Conservation (phyloP, 2,329 filamentous ascomycete genomes). For the Pseudocercospora crystallina region DNA sequence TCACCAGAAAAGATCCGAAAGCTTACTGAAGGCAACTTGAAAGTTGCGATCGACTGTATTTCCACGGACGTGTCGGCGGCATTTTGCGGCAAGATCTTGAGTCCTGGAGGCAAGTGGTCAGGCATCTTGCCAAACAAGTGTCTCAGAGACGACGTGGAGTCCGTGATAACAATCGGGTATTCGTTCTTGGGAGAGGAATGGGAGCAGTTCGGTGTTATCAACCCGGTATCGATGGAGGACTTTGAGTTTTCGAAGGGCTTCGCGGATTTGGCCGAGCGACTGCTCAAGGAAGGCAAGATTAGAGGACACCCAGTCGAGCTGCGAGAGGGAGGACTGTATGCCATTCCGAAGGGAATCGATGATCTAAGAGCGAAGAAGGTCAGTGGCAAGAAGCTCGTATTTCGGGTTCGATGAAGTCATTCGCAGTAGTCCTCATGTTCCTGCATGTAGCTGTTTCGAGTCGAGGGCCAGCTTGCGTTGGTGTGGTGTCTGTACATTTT, state of each 20-base stretch:
- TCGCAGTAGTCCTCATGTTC: slow-evolving; percentile 1
- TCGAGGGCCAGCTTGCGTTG: no score
- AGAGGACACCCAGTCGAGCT: slow-evolving; percentile 4
- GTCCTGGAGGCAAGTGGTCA: slow-evolving; percentile 2
- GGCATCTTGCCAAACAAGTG: not conserved
- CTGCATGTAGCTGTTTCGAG: slow-evolving; percentile 1
- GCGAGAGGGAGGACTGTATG: slow-evolving; percentile 2
- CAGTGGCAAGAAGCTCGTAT: slow-evolving; percentile 12
- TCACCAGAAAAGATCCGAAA: not conserved
- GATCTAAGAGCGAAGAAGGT: slow-evolving; percentile 6
- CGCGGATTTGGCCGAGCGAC: not conserved
- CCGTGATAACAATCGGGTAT: not conserved
- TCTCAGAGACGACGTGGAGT: slow-evolving; percentile 8
- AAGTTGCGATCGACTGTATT: slow-evolving; percentile 4
- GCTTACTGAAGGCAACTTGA: not conserved
- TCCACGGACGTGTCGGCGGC: not conserved
- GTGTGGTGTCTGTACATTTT: not conserved
- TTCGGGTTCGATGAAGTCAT: not conserved
- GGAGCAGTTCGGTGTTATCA: slow-evolving; percentile 1
- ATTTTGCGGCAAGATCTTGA: not conserved
- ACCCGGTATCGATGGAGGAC: slow-evolving; percentile 1
- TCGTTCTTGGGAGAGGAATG: slow-evolving; percentile 6
- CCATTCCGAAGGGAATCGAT: not conserved
- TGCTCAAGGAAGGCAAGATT: slow-evolving; percentile 2
- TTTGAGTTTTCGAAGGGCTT: slow-evolving; percentile 7